Percentiles rank a stretch among this genome's conserved stretches.
These are phyloP conservation scores for Botryotinia convoluta DNA, from an alignment of 2,329 filamentous ascomycete genomes.

Conservation along the genomic window DNA sequence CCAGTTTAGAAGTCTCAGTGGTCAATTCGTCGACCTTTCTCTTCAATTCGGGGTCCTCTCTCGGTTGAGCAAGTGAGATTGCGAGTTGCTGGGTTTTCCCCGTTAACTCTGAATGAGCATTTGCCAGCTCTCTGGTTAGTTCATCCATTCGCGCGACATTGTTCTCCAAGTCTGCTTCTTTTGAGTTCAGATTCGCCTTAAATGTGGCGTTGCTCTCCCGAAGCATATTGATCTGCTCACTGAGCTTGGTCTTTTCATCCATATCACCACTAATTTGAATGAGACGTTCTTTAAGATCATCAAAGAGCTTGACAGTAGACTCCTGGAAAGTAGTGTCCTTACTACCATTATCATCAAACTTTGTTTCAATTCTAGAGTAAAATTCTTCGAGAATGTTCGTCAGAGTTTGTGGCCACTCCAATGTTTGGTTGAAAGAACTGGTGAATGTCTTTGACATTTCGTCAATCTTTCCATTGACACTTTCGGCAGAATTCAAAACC, in stretches of 20 bases:
- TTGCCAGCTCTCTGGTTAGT: constrained; percentile 24
- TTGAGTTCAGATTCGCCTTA: constrained; percentile 20
- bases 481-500: constrained; percentile 23
- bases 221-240: constrained; percentile 28
- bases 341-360: constrained; percentile 20
- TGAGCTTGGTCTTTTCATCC: constrained; percentile 26
- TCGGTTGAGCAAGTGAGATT: constrained; percentile 21
- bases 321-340: constrained; percentile 22
- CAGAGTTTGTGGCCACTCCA: constrained; percentile 24
- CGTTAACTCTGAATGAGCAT: constrained; percentile 25
- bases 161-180: constrained; percentile 23
- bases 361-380: constrained; percentile 28
- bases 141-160: constrained; percentile 24
- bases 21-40: constrained; percentile 29
- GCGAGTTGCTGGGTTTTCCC: constrained; percentile 30
- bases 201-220: constrained; percentile 28
- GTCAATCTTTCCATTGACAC: constrained; percentile 37
- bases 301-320: constrained; percentile 23
- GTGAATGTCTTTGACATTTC: constrained; percentile 24
- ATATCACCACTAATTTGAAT: constrained; percentile 26
- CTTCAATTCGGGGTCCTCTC: constrained; percentile 28
- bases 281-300: constrained; percentile 29
- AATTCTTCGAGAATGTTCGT: constrained; percentile 30
- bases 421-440: constrained; percentile 22
- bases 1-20: constrained; percentile 27